Evolutionary conservation across 192 early-diverging fungal species (phyloP).

Genomic region (Chytriomyces sp.): DNA sequence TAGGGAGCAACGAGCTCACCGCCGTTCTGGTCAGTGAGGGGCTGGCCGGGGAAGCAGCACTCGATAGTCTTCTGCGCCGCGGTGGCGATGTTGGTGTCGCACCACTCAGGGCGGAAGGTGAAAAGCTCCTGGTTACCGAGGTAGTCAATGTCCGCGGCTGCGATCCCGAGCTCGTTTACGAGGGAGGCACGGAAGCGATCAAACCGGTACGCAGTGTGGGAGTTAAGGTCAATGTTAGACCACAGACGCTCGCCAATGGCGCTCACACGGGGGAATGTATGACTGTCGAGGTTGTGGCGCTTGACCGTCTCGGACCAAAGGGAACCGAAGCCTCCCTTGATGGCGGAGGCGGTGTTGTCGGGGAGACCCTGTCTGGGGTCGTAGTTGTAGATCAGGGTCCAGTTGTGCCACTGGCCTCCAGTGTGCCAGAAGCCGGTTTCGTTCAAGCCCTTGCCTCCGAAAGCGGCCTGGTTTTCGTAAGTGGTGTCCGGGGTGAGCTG

Average conservation of each 20-base stretch:
- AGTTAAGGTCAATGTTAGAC: constrained; percentile 2
- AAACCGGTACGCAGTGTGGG: not conserved
- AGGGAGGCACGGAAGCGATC: constrained; percentile 17
- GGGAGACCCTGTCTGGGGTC: not conserved
- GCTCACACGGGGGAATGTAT: not conserved
- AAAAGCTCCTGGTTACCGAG: not conserved
- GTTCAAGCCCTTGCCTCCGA: too few species aligned
- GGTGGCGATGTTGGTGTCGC: not conserved
- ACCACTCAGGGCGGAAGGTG: not conserved
- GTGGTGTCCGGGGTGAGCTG: not conserved
- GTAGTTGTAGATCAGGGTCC: not conserved
- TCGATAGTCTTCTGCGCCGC: not conserved
- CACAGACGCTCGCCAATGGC: constrained; percentile 29
- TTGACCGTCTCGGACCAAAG: not conserved
- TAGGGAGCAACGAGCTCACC: not conserved
- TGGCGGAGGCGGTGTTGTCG: not conserved
- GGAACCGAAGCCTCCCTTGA: constrained; percentile 29
- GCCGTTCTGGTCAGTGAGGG: not conserved
- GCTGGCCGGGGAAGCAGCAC: constrained; percentile 1
- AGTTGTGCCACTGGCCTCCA: constrained; percentile 13
- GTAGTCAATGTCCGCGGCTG: constrained; percentile 1
- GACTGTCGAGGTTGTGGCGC: constrained; percentile 2
- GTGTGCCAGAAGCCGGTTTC: not conserved
- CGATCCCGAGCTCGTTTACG: constrained; percentile 17
- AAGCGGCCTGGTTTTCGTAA: not conserved